A percentile compares a stretch with the other conserved stretches of the same genome.
Conservation (phyloP, 2,329 filamentous ascomycete species). For the Reticulascus tulasneorum region DNA sequence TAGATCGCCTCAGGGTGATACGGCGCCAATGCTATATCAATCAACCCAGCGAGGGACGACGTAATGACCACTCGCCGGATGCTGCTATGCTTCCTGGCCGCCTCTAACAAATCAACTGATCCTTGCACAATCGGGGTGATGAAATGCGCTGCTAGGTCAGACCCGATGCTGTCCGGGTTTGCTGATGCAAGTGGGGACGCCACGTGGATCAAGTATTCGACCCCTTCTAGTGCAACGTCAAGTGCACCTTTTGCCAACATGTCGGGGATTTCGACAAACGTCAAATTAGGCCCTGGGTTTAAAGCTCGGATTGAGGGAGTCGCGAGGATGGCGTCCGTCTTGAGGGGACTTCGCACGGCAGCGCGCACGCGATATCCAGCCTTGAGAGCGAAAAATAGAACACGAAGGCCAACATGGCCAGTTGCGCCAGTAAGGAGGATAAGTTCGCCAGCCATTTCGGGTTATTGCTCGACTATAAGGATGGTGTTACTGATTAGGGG, state of each 20-base stretch:
- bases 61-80: slow-evolving; percentile 40
- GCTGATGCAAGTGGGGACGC: slow-evolving; percentile 19
- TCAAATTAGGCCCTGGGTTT: slow-evolving; percentile 4
- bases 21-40: neutral
- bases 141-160: slow-evolving; percentile 24
- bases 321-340: neutral
- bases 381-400: slow-evolving; percentile 18
- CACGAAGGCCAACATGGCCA: slow-evolving; percentile 23
- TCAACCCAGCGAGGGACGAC: slow-evolving; percentile 24
- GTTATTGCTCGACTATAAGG: too few species aligned
- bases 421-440: slow-evolving; percentile 22
- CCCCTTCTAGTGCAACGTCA: slow-evolving; percentile 32
- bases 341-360: slow-evolving; percentile 20
- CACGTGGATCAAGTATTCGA: slow-evolving; percentile 29
- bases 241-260: slow-evolving; percentile 31
- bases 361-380: slow-evolving; percentile 22
- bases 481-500: too few species aligned
- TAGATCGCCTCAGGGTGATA: neutral
- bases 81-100: slow-evolving; percentile 25
- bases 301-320: slow-evolving; percentile 7
- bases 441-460: slow-evolving; percentile 2
- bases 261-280: slow-evolving; percentile 28
- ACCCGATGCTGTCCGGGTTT: slow-evolving; percentile 5
- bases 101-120: slow-evolving; percentile 30
- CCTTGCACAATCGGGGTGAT: slow-evolving; percentile 29